phyloP scores from a whole-genome alignment of 495 filamentous ascomycete species.

The Evansstolkia leycettana region DNA sequence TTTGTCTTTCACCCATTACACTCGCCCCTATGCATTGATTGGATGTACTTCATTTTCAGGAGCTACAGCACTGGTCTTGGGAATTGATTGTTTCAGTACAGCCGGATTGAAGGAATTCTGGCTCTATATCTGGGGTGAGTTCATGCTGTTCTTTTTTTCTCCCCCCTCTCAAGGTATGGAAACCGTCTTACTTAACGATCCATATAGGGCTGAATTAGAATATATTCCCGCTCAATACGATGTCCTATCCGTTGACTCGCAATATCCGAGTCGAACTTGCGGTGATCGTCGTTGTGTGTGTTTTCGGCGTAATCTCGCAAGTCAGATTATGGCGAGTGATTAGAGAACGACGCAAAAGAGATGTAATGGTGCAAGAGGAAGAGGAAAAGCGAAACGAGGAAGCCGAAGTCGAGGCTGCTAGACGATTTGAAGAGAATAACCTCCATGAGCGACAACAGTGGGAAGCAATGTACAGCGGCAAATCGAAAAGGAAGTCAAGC shows the following conservation, averaged over 20 bases:
- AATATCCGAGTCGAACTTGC: conserved; percentile 82
- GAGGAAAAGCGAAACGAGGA: conserved; percentile 48
- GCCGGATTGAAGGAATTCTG: conserved; percentile 93
- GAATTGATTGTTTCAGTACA: conserved; percentile 82
- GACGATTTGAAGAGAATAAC: conserved; percentile 55
- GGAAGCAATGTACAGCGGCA: conserved; percentile 64
- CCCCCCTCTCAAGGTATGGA: too few species aligned
- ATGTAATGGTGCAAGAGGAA: conserved; percentile 41
- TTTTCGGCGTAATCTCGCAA: conserved; percentile 72
- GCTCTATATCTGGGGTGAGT: conserved; percentile 90
- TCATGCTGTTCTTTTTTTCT: too few species aligned
- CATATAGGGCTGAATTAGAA: conserved; percentile 65
- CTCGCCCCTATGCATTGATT: conserved; percentile 66
- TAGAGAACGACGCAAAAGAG: conserved; percentile 53
- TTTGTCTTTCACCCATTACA: conserved; percentile 69
- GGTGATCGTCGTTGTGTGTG: conserved; percentile 56
- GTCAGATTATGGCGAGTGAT: conserved; percentile 82
- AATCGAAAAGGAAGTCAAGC: conserved; percentile 21
- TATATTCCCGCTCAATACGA: conserved; percentile 61
- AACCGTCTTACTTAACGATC: too few species aligned
- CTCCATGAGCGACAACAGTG: conserved; percentile 58
- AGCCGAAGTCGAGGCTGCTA: conserved; percentile 57
- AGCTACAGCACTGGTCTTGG: conserved; percentile 63
- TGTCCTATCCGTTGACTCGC: conserved; percentile 75
- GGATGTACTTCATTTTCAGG: conserved; percentile 66